phyloP scores from a whole-genome alignment of 257 asterid genomes.

The Salvia hispanica region DNA sequence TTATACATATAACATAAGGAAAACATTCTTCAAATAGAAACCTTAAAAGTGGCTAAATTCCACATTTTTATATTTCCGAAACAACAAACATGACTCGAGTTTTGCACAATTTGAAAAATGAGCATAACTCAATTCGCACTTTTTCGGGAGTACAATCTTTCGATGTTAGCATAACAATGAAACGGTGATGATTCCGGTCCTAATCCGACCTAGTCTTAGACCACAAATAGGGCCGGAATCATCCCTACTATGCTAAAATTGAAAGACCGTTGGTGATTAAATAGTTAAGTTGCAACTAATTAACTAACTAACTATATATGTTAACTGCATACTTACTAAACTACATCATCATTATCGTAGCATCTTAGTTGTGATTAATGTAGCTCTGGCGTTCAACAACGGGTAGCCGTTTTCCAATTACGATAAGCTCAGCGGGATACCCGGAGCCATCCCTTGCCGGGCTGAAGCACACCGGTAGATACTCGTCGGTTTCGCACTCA shows the following conservation, averaged over 20 bases:
- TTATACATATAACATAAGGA: too few relatives aligned
- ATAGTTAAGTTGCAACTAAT: not conserved
- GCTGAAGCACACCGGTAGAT: conserved; percentile 48
- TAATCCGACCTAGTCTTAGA: not conserved
- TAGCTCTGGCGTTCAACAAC: conserved; percentile 2
- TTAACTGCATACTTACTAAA: not conserved
- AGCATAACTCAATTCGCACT: not conserved
- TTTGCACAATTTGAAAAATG: too few relatives aligned
- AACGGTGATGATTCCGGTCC: not conserved
- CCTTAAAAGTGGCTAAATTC: too few relatives aligned
- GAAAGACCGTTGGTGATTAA: not conserved
- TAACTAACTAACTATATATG: too few relatives aligned
- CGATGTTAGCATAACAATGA: not conserved
- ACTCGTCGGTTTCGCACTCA: conserved; percentile 54
- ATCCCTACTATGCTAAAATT: not conserved
- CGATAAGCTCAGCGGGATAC: conserved; percentile 31
- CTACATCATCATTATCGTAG: too few relatives aligned
- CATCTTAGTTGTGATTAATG: conserved; percentile 11
- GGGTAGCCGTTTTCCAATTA: conserved; percentile 30
- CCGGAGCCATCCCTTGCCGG: conserved; percentile 71
- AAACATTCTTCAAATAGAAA: too few relatives aligned
- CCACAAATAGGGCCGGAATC: not conserved
- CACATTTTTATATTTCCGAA: too few relatives aligned
- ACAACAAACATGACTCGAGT: too few relatives aligned
- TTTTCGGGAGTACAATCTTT: not conserved